Evolutionary conservation across 805 yeast genomes (phyloP).

Genomic region (Pichia phayaonensis): DNA sequence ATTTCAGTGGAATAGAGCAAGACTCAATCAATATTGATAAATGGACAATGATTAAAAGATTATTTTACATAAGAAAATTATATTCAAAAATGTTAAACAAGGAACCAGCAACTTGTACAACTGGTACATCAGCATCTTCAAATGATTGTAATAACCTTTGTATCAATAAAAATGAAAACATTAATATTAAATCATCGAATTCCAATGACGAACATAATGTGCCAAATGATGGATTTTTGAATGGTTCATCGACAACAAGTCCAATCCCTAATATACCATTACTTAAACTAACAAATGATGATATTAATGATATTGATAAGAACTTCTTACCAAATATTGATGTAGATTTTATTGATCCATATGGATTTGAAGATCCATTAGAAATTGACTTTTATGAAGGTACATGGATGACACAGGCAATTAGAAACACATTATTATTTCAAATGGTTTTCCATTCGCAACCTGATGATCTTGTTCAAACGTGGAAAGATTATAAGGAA

Average conservation of each 20-base stretch:
- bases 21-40: slow-evolving; percentile 42
- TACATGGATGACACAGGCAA: slow-evolving; percentile 75
- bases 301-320: slow-evolving; percentile 33
- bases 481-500: slow-evolving; percentile 85
- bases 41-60: slow-evolving; percentile 64
- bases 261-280: slow-evolving; percentile 15
- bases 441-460: slow-evolving; percentile 86
- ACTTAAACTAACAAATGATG: slow-evolving; percentile 36
- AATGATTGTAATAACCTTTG: background rate
- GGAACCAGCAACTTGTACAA: slow-evolving; percentile 10
- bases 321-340: slow-evolving; percentile 29
- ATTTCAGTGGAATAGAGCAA: slow-evolving; percentile 17
- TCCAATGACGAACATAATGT: background rate
- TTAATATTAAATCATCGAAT: background rate
- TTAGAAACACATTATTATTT: slow-evolving; percentile 73
- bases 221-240: slow-evolving; percentile 9
- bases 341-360: slow-evolving; percentile 68
- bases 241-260: background rate
- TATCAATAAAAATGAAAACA: background rate
- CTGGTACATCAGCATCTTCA: background rate
- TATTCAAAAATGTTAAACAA: slow-evolving; percentile 35
- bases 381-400: slow-evolving; percentile 78
- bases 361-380: slow-evolving; percentile 80
- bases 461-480: slow-evolving; percentile 85
- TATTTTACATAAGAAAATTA: slow-evolving; percentile 62